phyloP scores from a whole-genome alignment of 129 eudicot species.

The Chrysanthemum makinoi region DNA sequence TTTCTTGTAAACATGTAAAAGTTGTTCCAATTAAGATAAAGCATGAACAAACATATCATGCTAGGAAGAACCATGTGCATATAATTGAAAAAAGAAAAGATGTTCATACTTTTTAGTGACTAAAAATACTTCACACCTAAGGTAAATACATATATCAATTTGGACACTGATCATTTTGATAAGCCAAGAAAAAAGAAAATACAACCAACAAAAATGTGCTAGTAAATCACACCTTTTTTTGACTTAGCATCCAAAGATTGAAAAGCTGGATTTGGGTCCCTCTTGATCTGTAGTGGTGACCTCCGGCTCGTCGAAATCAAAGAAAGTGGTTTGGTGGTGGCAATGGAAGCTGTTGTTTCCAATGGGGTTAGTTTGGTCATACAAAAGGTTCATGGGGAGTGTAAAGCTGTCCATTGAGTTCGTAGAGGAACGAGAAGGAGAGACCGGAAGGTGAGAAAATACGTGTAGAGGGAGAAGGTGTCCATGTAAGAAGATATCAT shows the following conservation, averaged over 20 bases:
- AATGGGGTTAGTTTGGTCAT: slow-evolving; percentile 19
- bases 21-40: too few species aligned
- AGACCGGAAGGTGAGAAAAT: slow-evolving; percentile 54
- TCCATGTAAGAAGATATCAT: slow-evolving; percentile 86
- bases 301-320: slow-evolving; percentile 20
- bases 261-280: slow-evolving; percentile 56
- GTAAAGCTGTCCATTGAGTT: slow-evolving; percentile 76
- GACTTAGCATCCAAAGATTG: slow-evolving; percentile 63
- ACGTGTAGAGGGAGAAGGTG: slow-evolving; percentile 89
- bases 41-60: too few species aligned
- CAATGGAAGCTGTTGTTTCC: slow-evolving; percentile 38
- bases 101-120: too few species aligned
- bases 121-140: too few species aligned
- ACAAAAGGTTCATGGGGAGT: slow-evolving; percentile 45
- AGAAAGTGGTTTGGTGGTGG: slow-evolving; percentile 33
- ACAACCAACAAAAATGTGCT: too few species aligned
- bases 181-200: too few species aligned
- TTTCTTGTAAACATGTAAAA: too few species aligned
- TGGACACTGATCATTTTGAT: too few species aligned
- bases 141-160: too few species aligned
- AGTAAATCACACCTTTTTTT: slow-evolving; percentile 37
- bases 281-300: slow-evolving; percentile 3
- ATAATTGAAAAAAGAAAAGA: too few species aligned
- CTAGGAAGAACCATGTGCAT: too few species aligned
- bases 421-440: slow-evolving; percentile 81